Base-by-base conservation (phyloP, 2,329 filamentous ascomycete genomes). In the Colletotrichum filicis region DNA sequence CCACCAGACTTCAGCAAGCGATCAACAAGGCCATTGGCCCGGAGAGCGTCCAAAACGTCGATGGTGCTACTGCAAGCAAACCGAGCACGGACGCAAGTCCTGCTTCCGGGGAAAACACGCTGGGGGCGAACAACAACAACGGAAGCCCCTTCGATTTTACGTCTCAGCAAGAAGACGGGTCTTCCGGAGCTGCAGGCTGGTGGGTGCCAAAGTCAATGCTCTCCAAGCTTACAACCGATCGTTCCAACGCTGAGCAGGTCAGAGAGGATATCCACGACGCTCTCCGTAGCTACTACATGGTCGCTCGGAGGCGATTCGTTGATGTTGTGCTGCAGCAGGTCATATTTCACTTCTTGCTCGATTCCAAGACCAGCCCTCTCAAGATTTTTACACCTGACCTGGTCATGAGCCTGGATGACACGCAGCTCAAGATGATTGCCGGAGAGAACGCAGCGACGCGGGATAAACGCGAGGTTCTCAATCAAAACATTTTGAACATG, bases 311-410 rank as follows among this genome's bases (percentile, higher is more conserved):
- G 76, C 87, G 91, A 0, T 92, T 94, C 70, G 86, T 92, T 1
- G 92, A 94, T 75, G 87, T 84, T 3, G 79, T 94, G 1, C 90
- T 85, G 76, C 86, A 87, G 73, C 91, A 93, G 74, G 89, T 86
- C 0, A 82, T 89, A 1, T 86, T 88, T 56, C 81, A 90, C 76
- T 84, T 85, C 71, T 83, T 94, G 0, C 79, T 93, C 0, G 81
- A 80, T 1, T 86, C 87, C 0, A 77, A 84, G 0, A 74, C 83
- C 0, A 87, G 87, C 6, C 91, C 91, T 0, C 80, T 92, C 2
- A 83, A 80, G 11, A 80, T 90, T 0, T 86, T 94, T 56, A 87
- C 83, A 0, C 83, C 89, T 0, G 78, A 84, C 0, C 87, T 88
- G 53, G 84, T 93, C 0, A 79, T 86, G 22, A 74, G 77, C 0